Percentiles rank a stretch among this genome's conserved stretches.
phyloP scores from a whole-genome alignment of 1,139 yeast species.

The Maudiozyma humilis region DNA sequence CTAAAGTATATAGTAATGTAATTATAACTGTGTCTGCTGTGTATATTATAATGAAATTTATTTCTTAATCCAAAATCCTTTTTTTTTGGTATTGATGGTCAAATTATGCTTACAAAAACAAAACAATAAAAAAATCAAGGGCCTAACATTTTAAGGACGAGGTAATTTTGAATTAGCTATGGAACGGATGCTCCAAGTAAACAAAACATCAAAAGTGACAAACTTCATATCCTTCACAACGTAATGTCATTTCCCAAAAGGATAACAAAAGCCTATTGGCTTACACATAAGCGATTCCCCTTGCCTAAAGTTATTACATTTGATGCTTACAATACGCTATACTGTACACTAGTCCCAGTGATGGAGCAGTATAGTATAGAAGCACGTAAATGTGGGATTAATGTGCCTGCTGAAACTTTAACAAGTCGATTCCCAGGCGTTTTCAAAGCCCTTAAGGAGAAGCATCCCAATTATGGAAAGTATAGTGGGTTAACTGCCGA shows the following conservation, averaged over 20 bases:
- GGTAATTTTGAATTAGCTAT: no score
- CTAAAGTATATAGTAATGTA: no score
- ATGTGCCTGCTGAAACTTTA: conserved; percentile 32
- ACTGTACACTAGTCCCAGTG: conserved; percentile 49
- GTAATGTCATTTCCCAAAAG: conserved; percentile 17
- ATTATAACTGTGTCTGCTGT: background rate
- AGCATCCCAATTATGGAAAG: conserved; percentile 59
- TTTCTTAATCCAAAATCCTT: background rate
- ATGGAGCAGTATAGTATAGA: conserved; percentile 45
- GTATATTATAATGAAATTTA: background rate
- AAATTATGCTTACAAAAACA: no score
- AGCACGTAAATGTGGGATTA: conserved; percentile 39
- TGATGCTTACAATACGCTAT: conserved; percentile 62
- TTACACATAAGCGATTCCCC: conserved; percentile 7
- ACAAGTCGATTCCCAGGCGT: conserved; percentile 26
- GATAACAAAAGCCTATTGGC: conserved; percentile 12
- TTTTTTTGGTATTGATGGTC: background rate
- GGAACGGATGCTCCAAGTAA: no score
- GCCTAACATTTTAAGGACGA: no score
- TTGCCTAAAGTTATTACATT: conserved; percentile 49
- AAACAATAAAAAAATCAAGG: no score
- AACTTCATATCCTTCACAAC: background rate
- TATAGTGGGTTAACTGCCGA: conserved; percentile 30
- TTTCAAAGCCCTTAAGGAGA: conserved; percentile 28
- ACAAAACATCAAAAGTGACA: conserved; percentile 3